These are phyloP conservation scores for Kingdonia uniflora DNA, from an alignment of 164 flowering plant species.

Conservation along the genomic window DNA sequence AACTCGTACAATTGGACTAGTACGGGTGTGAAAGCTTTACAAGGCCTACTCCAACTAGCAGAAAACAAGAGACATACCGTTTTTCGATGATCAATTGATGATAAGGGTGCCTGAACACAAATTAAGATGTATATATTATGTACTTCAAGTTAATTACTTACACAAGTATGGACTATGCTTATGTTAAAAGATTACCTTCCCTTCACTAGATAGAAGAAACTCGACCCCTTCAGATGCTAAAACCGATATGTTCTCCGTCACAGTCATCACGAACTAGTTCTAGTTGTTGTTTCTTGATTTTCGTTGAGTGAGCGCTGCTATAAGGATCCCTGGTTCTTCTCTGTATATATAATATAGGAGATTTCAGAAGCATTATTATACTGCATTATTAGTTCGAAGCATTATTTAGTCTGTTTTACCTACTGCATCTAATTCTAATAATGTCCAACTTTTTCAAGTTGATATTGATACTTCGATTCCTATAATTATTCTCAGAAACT, in stretches of 20 bases:
- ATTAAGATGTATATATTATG: neutral
- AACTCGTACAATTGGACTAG: slow-evolving; percentile 33
- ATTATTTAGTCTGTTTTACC: too few relatives aligned
- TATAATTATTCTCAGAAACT: too few relatives aligned
- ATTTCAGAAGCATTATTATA: too few relatives aligned
- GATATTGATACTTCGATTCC: too few relatives aligned
- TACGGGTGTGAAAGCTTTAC: slow-evolving; percentile 33
- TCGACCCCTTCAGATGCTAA: slow-evolving; percentile 34
- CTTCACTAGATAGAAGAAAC: slow-evolving; percentile 31
- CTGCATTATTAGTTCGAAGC: too few relatives aligned
- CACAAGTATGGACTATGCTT: neutral
- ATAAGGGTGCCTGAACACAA: slow-evolving; percentile 27
- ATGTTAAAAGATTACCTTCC: slow-evolving; percentile 23
- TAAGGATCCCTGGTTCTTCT: too few relatives aligned
- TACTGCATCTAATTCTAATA: too few relatives aligned
- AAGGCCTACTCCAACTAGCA: slow-evolving; percentile 62
- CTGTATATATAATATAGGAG: too few relatives aligned
- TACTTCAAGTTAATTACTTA: too few relatives aligned
- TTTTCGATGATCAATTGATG: slow-evolving; percentile 28
- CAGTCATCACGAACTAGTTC: neutral
- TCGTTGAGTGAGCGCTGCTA: too few relatives aligned
- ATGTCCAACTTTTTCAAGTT: too few relatives aligned
- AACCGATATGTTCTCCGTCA: slow-evolving; percentile 3
- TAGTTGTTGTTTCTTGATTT: too few relatives aligned
- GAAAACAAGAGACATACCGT: slow-evolving; percentile 42